Conservation (phyloP, 352 stramenopile species). For the Phytophthora lateralis region DNA sequence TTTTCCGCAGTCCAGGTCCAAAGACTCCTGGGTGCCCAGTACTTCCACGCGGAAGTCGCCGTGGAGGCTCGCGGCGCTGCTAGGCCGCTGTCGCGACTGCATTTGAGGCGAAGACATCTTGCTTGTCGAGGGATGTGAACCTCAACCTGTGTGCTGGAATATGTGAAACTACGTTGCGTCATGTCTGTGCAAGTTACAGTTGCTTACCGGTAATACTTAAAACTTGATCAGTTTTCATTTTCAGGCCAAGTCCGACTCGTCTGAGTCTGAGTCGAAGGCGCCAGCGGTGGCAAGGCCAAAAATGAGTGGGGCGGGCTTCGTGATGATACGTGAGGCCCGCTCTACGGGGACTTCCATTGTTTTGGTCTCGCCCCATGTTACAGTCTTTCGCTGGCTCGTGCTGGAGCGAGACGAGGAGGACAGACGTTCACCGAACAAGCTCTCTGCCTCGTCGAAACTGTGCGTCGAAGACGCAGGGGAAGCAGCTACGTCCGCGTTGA, state of each 20-base stretch:
- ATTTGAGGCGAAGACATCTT: slow-evolving; percentile 33
- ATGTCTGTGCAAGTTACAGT: neutral
- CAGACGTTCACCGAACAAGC: slow-evolving; percentile 58
- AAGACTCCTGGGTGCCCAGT: slow-evolving; percentile 77
- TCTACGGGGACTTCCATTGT: slow-evolving; percentile 15
- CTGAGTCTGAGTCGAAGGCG: slow-evolving; percentile 59
- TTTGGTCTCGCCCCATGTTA: slow-evolving; percentile 34
- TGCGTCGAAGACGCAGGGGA: slow-evolving; percentile 23
- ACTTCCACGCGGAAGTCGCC: slow-evolving; percentile 76
- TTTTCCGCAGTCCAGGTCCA: slow-evolving; percentile 85
- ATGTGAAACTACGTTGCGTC: slow-evolving; percentile 2
- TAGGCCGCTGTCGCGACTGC: slow-evolving; percentile 31
- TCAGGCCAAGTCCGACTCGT: slow-evolving; percentile 55
- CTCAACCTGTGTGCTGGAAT: neutral
- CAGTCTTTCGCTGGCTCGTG: slow-evolving; percentile 23
- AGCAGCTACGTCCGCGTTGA: neutral
- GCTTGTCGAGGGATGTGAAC: neutral
- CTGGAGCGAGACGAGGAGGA: slow-evolving; percentile 18
- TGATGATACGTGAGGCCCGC: slow-evolving; percentile 6
- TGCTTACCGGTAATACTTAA: neutral
- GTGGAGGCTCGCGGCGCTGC: slow-evolving; percentile 41
- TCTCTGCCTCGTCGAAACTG: slow-evolving; percentile 48
- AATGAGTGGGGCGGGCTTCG: slow-evolving; percentile 44
- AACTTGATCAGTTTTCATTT: neutral
- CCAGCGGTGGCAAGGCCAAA: slow-evolving; percentile 63